Evolutionary conservation across 1,284 basidiomycete species (phyloP), one percentile per base, ranked within the genome.

Genomic region (Boletellus dicymbophilus): DNA sequence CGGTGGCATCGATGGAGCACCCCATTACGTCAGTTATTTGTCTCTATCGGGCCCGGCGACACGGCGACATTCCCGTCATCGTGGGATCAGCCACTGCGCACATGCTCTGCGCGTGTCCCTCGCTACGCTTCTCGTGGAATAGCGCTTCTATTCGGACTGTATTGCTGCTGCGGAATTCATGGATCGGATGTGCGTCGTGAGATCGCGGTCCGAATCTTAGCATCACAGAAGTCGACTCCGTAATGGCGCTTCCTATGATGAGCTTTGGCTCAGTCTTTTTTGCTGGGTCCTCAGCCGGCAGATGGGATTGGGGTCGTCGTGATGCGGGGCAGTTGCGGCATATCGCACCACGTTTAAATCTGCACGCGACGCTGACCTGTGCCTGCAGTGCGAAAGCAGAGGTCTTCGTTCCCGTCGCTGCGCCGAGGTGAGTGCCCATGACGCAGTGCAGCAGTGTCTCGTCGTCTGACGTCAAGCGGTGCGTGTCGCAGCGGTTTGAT

Each of bases 401-500:
- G 63, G 90, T 93, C 21, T 93, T 93, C 70, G 76, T 82, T 57
- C 90, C 91, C 37, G 73, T 90, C 41, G 75, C 85, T n/a, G 86
- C 88, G 27, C 90, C 91, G 28, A 89, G 86, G 85, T 87, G 55
- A 63, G 69, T 57, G 52, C 37, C 3, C 31, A 54, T 53, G 62
- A 65, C 64, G 64, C 63, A 54, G 42, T 46, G 49, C 37, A 44
- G 40, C 21, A 45, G 38, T 44, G 33, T 42, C 58, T 60, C 6
- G 28, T 5, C 16, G 20, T 40, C 63, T 66, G 64, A 65, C 61
- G 59, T 58, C 60, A 70, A 44, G 37, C 38, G n/a, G 20, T 30
- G 49, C 51, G 54, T 57, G 52, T 49, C 53, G 37, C 46, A 77
- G 77, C 61, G 75, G 75, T 21, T 65, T 73, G 69, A 78, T 78